Conservation (phyloP, 495 filamentous ascomycete genomes). For the Lophiotrema nucula region DNA sequence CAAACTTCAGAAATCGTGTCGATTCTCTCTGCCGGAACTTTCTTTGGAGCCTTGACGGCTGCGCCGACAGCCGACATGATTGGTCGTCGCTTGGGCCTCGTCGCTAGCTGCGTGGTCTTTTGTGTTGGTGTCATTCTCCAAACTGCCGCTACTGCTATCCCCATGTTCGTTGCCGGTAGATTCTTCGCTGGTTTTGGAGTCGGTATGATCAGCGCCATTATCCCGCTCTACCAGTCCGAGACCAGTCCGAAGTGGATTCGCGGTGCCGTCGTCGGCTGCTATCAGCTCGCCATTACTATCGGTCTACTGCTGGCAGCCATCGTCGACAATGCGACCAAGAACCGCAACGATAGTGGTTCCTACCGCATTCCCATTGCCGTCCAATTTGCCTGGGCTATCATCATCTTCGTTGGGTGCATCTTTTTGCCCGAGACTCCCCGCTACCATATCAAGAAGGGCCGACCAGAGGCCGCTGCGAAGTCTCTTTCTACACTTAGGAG, state of each 20-base stretch:
- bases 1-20: constrained; percentile 64
- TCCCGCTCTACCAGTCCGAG: constrained; percentile 53
- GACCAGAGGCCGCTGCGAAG: constrained; percentile 48
- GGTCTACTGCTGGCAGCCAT: constrained; percentile 44
- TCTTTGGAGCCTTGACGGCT: constrained; percentile 77
- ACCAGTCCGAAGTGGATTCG: constrained; percentile 46
- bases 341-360: constrained; percentile 40
- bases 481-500: constrained; percentile 51
- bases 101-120: constrained; percentile 61
- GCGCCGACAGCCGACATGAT: constrained; percentile 67
- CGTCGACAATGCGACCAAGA: constrained; percentile 42
- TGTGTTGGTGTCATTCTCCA: constrained; percentile 79
- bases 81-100: constrained; percentile 70
- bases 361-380: constrained; percentile 47
- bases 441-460: constrained; percentile 40
- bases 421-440: constrained; percentile 52
- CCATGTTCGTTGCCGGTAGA: constrained; percentile 43
- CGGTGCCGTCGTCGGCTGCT: constrained; percentile 42
- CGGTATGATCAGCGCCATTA: constrained; percentile 40
- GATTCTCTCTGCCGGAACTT: constrained; percentile 84
- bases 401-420: constrained; percentile 41
- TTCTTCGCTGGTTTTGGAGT: constrained; percentile 47
- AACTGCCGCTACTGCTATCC: constrained; percentile 53
- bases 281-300: constrained; percentile 47
- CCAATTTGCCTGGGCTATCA: constrained; percentile 46